Percentiles rank a stretch among this genome's conserved stretches.
These are phyloP conservation scores for Exophiala aquamarina DNA, from an alignment of 2,329 filamentous ascomycete genomes.

Conservation along the genomic window DNA sequence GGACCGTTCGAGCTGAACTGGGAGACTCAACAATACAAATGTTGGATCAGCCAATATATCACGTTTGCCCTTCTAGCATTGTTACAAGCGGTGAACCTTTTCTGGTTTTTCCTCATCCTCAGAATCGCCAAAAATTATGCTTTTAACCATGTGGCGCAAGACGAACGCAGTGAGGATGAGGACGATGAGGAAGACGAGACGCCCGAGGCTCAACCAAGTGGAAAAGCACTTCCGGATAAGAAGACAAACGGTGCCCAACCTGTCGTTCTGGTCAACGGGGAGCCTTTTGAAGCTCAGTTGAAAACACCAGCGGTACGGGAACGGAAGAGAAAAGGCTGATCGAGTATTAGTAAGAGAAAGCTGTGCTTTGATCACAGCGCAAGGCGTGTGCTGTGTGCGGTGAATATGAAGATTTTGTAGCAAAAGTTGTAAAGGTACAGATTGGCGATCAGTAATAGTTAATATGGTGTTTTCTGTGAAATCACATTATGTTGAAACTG, in stretches of 20 bases:
- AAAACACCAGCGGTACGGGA: conserved; percentile 32
- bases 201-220: conserved; percentile 2
- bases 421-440: no score
- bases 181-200: conserved; percentile 40
- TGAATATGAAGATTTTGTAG: not conserved
- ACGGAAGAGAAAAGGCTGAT: conserved; percentile 24
- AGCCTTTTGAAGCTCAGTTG: conserved; percentile 33
- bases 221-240: conserved; percentile 5
- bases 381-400: no score
- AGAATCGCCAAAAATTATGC: conserved; percentile 32
- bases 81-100: conserved; percentile 36
- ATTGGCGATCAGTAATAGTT: no score
- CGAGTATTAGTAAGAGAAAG: not conserved
- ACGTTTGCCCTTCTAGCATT: conserved; percentile 34
- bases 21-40: conserved; percentile 39
- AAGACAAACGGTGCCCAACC: conserved; percentile 17
- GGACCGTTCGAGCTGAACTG: conserved; percentile 37
- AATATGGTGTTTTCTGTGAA: no score
- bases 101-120: conserved; percentile 35
- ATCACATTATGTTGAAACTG: no score
- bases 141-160: conserved; percentile 32
- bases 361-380: not conserved
- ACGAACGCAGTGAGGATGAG: conserved; percentile 48
- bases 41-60: conserved; percentile 34
- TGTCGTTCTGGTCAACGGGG: conserved; percentile 40